Percentiles rank a stretch among this genome's conserved stretches.
Conservation (phyloP, 129 eudicot genomes). For the Flaveria ramosissima region DNA sequence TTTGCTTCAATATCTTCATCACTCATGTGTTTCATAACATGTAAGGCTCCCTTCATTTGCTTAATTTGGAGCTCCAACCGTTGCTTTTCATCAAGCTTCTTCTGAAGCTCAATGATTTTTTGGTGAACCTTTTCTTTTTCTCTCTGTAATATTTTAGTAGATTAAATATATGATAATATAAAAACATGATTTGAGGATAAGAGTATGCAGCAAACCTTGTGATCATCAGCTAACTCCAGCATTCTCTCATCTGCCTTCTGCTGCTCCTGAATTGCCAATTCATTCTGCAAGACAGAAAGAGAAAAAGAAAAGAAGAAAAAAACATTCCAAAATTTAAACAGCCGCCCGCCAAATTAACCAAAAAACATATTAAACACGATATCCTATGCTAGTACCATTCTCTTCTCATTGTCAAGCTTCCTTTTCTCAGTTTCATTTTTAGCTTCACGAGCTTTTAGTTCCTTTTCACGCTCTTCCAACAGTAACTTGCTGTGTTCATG, state of each 20-base stretch:
- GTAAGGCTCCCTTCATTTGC: conserved; percentile 51
- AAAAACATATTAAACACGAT: background rate
- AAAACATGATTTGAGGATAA: conserved; percentile 9
- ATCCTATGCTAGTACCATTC: conserved; percentile 42
- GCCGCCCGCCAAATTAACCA: background rate
- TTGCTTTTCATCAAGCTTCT: conserved; percentile 62
- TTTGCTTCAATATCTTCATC: conserved; percentile 44
- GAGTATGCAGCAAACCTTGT: conserved; percentile 28
- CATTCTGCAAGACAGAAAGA: conserved; percentile 46
- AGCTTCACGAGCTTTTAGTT: conserved; percentile 49
- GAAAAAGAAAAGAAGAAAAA: background rate
- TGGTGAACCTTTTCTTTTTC: conserved; percentile 55
- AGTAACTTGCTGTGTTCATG: conserved; percentile 43
- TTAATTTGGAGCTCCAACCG: conserved; percentile 51
- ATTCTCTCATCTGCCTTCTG: conserved; percentile 58
- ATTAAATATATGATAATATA: background rate
- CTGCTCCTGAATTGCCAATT: conserved; percentile 56
- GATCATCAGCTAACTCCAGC: conserved; percentile 44
- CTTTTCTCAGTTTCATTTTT: conserved; percentile 54
- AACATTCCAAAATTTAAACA: background rate
- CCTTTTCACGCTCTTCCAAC: conserved; percentile 52
- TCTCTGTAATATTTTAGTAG: conserved; percentile 39
- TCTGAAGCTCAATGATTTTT: conserved; percentile 53
- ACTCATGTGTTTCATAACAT: conserved; percentile 55
- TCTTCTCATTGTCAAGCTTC: conserved; percentile 49